These are phyloP conservation scores for Nymphaea colorata DNA, from an alignment of 164 flowering plant genomes.

Conservation along the genomic window DNA sequence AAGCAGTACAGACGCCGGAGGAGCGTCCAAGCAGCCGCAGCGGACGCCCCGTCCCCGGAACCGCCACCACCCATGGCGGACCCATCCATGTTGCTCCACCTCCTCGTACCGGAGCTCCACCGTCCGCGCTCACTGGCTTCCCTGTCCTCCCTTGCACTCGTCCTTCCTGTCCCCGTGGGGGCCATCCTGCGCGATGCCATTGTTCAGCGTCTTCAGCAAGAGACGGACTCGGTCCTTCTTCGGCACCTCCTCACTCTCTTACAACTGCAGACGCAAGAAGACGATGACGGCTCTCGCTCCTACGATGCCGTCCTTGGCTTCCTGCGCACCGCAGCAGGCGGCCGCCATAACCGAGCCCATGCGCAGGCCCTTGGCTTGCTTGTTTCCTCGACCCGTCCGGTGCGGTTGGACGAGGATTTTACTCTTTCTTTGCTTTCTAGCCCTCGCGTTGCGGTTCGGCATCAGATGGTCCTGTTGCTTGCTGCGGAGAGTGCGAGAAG, in stretches of 20 bases:
- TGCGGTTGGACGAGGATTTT: conserved; percentile 15
- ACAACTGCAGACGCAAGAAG: background rate
- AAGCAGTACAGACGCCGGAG: background rate
- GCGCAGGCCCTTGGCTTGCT: background rate
- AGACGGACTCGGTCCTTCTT: background rate
- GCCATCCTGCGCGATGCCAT: background rate
- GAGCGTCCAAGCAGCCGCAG: background rate
- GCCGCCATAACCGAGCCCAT: background rate
- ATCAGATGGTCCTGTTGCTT: conserved; percentile 29
- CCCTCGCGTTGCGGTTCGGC: conserved; percentile 28
- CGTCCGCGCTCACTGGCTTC: background rate
- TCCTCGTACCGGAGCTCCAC: background rate
- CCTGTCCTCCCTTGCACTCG: background rate
- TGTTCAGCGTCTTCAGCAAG: background rate
- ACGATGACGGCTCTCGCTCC: background rate
- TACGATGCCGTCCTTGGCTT: background rate
- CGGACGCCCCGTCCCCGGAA: background rate
- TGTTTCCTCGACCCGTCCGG: background rate
- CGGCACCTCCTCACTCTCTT: background rate
- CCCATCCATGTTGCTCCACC: background rate
- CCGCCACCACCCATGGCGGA: background rate
- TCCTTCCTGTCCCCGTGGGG: background rate
- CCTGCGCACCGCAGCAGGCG: background rate
- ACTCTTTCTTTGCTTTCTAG: conserved; percentile 17
- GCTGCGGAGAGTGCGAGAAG: conserved; percentile 15